Evolutionary conservation across 805 yeast species (phyloP).

Genomic region (Metschnikowia amazonensis): DNA sequence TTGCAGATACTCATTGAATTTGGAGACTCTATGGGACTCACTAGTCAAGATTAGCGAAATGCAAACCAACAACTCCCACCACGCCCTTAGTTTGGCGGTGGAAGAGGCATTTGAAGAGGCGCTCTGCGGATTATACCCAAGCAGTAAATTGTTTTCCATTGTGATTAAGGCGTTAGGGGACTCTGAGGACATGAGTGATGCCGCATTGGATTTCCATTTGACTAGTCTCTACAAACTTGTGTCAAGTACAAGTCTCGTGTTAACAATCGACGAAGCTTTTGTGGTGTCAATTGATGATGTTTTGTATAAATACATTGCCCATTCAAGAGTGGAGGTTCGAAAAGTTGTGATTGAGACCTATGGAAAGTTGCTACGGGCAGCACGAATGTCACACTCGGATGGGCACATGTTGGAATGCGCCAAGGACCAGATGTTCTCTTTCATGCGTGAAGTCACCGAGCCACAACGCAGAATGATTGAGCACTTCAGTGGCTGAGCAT

Average conservation of each 20-base stretch:
- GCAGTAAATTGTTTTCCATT: constrained; percentile 18
- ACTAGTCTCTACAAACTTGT: constrained; percentile 28
- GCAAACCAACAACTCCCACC: constrained; percentile 8
- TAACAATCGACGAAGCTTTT: constrained; percentile 19
- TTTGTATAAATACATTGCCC: constrained; percentile 25
- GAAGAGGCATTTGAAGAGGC: constrained; percentile 31
- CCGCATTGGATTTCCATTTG: constrained; percentile 20
- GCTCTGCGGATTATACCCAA: constrained; percentile 25
- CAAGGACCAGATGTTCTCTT: not conserved
- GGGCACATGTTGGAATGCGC: not conserved
- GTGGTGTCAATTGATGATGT: constrained; percentile 27
- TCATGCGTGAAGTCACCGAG: constrained; percentile 22
- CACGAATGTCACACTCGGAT: constrained; percentile 8
- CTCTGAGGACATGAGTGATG: not conserved
- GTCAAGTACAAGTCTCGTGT: constrained; percentile 16
- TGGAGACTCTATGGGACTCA: constrained; percentile 23
- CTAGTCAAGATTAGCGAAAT: constrained; percentile 21
- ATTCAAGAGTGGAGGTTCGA: constrained; percentile 35
- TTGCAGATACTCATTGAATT: constrained; percentile 20
- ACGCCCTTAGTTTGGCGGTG: constrained; percentile 25
- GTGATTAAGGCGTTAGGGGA: constrained; percentile 18
- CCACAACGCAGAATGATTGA: constrained; percentile 48
- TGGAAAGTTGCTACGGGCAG: constrained; percentile 29
- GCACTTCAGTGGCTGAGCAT: constrained; percentile 31
- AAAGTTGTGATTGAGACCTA: constrained; percentile 36